Evolutionary conservation across 2,329 filamentous ascomycete genomes (phyloP).

Genomic region (Hypomyces rosellus): DNA sequence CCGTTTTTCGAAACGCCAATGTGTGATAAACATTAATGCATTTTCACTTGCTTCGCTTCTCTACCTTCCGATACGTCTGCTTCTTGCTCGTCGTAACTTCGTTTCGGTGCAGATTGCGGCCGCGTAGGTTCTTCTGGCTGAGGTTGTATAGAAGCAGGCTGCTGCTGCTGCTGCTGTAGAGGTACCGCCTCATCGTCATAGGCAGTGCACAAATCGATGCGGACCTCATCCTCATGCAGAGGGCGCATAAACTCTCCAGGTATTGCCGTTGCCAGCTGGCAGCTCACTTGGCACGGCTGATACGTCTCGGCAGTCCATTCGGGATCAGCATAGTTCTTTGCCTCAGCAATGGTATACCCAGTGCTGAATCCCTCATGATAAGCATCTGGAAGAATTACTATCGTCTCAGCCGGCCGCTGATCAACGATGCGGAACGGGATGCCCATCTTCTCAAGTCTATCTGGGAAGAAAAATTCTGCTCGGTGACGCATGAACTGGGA

Average conservation of each 20-base stretch:
- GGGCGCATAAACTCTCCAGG: conserved; percentile 28
- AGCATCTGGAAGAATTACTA: conserved; percentile 34
- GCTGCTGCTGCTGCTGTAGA: conserved; percentile 1
- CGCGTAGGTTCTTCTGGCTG: background rate
- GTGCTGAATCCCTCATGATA: conserved; percentile 37
- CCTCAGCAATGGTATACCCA: conserved; percentile 35
- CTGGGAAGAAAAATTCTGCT: conserved; percentile 35
- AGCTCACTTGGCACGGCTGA: conserved; percentile 28
- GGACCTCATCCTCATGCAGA: conserved; percentile 25
- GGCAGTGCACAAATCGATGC: conserved; percentile 28
- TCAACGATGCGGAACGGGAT: conserved; percentile 33
- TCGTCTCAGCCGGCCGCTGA: conserved; percentile 33
- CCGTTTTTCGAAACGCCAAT: too few relatives aligned
- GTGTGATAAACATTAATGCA: background rate
- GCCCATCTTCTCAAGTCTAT: conserved; percentile 32
- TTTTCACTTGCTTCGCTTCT: conserved; percentile 1
- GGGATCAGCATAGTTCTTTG: conserved; percentile 34
- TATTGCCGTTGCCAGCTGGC: conserved; percentile 30
- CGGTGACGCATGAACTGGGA: conserved; percentile 37
- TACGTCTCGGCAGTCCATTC: conserved; percentile 31
- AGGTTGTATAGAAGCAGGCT: background rate
- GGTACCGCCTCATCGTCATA: conserved; percentile 13
- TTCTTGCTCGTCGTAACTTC: background rate
- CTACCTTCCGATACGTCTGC: background rate
- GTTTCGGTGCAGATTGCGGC: conserved; percentile 1